Evolutionary conservation across 2,329 filamentous ascomycete species (phyloP), one percentile per base, ranked within the genome.

Genomic region (Xylariomycetidae sp.): DNA sequence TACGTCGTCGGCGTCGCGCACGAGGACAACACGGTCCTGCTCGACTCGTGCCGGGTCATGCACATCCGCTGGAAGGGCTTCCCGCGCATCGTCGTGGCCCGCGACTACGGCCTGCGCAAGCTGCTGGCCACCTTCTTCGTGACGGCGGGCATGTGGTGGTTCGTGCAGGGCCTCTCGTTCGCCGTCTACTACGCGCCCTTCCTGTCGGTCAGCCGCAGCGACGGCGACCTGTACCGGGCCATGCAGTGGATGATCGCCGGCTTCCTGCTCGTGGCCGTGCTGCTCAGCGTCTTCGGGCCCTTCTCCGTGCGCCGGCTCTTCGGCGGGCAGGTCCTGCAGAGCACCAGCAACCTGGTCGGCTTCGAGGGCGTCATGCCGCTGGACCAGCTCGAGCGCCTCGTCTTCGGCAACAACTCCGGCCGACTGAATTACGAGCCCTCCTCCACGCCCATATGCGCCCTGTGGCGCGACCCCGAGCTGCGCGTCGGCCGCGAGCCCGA

Each of bases 51-150:
- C n/a, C 49, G 44, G 11, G 56, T 46, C 15, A 51, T 55, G 23
- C 47, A 50, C 11, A 54, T 59, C 13, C 49, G 50, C 5, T 60
- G 57, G 56, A 51, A 56, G 22, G 40, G 48, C 13, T 53, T 59
- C 30, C 50, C 50, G 1, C 31, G 42, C 12, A 39, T 55, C 13
- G 35, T 37, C 4, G 38, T 38, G 3, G 29, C 36, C 3, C 30
- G 40, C 16, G 36, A 41, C 28, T 20, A 19, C 9, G 17, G 40
- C 4, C 11, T 38, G 4, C 27, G 18, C 14, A 29, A 27, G 7
- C 10, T 42, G 2, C 20, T 44, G 4, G 35, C 45, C 4, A 17
- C 37, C 9, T 14, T 48, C 10, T 38, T 47, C 22, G 29, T 45
- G 11, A 38, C 38, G 4, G 38, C 42, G 2, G 34, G 37, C 10